Base-by-base conservation (phyloP, 2,329 filamentous ascomycete genomes). In the Acephala macrosclerotiorum region DNA sequence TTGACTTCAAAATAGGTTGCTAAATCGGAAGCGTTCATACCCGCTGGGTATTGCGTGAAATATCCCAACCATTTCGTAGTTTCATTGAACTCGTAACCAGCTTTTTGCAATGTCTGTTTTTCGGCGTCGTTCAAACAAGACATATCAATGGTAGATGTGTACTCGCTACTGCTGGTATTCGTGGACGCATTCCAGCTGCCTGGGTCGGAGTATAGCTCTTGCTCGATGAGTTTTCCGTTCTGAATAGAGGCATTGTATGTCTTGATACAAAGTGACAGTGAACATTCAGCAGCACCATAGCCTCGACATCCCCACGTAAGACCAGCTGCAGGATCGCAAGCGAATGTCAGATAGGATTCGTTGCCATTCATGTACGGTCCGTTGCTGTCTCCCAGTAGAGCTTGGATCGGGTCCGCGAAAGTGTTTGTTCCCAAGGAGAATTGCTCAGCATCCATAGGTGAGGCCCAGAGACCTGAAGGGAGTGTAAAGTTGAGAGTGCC, bases 341-440 rank as follows among this genome's bases (percentile, higher is more conserved):
- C 16, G 18, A 35, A 58, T 6, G 38, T 16, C 3, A n/a, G 12
- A 14, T 42, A 4, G 12, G 38, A 6, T n/a, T 6, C 12, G 38
- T 42, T 42, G 6, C 38, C 38, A 12, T 35, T 58, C 9, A n/a
- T 9, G 33, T 58, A 42, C 36, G 51, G 35, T 22, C 51, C 51
- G 22, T 62, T 57, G 20, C 51, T 57, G 60, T 56, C 49, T 38
- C 49, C 49, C 4, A 58, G 18, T 2, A 58, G n/a, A 33, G 55
- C 55, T 18, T 58, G 33, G 35, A 38, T 38, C 2, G 26, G 11
- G 33, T 38, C 55, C 11, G 12, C 7, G 14, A 38, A 40, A 16
- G 55, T 42, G 12, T n/a, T 42, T 3, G 38, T 12, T n/a, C 55
- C 55, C 20, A 58, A 33, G 6, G 33, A 16, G 38, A 58, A 58